Percentiles rank a stretch among this genome's conserved stretches.
Evolutionary conservation across 1,139 yeast genomes (phyloP).

Genomic region (Blastobotrys aristatus): DNA sequence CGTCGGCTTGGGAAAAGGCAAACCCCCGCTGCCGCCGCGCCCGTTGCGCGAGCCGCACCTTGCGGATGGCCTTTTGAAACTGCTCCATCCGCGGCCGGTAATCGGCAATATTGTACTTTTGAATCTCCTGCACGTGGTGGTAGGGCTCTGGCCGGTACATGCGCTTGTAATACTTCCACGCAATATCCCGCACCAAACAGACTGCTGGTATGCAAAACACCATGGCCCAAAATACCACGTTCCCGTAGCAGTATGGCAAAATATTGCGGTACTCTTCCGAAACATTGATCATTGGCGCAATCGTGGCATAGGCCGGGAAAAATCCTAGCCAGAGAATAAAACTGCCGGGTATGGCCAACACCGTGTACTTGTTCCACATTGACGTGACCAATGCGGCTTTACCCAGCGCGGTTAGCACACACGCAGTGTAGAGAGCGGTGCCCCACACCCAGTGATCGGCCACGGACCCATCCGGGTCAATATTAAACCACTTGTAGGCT

Average conservation of each 20-base stretch:
- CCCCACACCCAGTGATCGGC: constrained; percentile 97
- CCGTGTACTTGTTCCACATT: constrained; percentile 91
- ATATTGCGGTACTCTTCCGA: constrained; percentile 85
- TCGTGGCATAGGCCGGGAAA: constrained; percentile 79
- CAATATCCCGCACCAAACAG: constrained; percentile 79
- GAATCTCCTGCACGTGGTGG: constrained; percentile 95
- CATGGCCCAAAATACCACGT: constrained; percentile 81
- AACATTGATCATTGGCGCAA: constrained; percentile 80
- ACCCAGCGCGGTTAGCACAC: constrained; percentile 84
- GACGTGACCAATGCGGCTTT: constrained; percentile 91
- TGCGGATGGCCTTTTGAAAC: constrained; percentile 94
- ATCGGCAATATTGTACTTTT: constrained; percentile 89
- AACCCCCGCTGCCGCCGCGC: constrained; percentile 98
- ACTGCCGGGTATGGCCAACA: constrained; percentile 94
- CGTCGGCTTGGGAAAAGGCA: constrained; percentile 96
- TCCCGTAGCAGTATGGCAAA: constrained; percentile 67
- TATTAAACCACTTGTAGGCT: constrained; percentile 65
- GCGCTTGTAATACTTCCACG: constrained; percentile 93
- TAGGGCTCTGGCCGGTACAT: constrained; percentile 87
- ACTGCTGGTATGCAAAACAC: constrained; percentile 67
- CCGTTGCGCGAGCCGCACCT: constrained; percentile 96
- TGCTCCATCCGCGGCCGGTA: constrained; percentile 94
- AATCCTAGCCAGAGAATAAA: constrained; percentile 75
- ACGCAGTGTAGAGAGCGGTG: constrained; percentile 79
- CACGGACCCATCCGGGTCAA: constrained; percentile 57